Evolutionary conservation across 306 rosid genomes (phyloP), one percentile per base, ranked within the genome.

Genomic region (Castanea sativa): DNA sequence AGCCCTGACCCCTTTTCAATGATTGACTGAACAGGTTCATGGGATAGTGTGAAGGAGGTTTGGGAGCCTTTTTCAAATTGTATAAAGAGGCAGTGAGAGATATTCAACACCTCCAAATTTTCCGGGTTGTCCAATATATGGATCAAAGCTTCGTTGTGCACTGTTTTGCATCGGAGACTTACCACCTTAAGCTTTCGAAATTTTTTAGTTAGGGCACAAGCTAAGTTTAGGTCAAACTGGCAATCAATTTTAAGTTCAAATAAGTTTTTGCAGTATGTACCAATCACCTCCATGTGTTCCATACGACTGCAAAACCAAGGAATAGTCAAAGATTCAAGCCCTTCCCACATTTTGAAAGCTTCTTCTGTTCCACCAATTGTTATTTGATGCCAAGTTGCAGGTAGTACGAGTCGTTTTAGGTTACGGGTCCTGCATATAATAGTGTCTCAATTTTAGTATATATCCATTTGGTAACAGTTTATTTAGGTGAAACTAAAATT

Each of bases 281-380:
- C 43, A 38, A 38, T 38, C 43, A 6, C 43, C 43, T 38, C 43
- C 43, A 38, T 38, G 43, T 38, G 43, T 38, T 7, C 2, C 43
- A 38, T 38, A 38, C 43, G 43, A 38, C 43, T 38, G 6, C 43
- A 38, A 38, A 38, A 38, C 10, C 43, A 2, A 5, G 87, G 65
- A 43, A 80, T 5, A 0, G 88, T 80, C 23, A 86, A n/a, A 58
- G 85, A 84, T 29, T 82, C 83, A 15, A 88, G 87, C 0, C 64
- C 55, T 55, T 14, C 13, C 88, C 90, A 81, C 25, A 6, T 30
- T 51, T 15, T 73, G 70, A 80, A 63, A 11, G 80, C 90, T 0
- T 12, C 16, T 1, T 59, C 4, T 0, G 76, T 2, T 45, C 64
- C 87, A 5, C 0, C 2, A 8, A 21, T 27, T 45, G 85, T 5